A percentile compares a stretch with the other conserved stretches of the same genome.
Conservation (phyloP, 2,329 filamentous ascomycete species). For the Xylaria sp. region DNA sequence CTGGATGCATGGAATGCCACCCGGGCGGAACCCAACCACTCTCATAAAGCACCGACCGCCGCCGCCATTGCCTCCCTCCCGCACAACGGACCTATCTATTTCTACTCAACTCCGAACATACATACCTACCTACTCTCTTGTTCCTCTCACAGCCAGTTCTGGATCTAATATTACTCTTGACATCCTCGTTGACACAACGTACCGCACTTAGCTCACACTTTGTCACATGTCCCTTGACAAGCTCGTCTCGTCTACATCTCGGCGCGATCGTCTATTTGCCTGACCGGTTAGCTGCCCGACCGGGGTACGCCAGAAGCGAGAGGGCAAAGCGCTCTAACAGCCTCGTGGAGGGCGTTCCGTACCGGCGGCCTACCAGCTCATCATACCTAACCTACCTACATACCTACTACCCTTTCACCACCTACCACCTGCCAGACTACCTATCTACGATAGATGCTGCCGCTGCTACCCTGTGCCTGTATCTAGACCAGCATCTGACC, state of each 20-base stretch:
- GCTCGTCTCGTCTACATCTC: not conserved
- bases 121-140: not conserved
- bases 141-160: not conserved
- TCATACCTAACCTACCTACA: not conserved
- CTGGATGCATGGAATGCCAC: constrained; percentile 13
- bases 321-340: constrained; percentile 21
- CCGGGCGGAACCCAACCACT: constrained; percentile 23
- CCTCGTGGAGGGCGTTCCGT: constrained; percentile 27
- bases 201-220: not conserved
- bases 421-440: not conserved
- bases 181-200: not conserved
- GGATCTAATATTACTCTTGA: not conserved
- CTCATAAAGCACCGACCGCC: constrained; percentile 22
- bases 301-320: constrained; percentile 20
- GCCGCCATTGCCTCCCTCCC: constrained; percentile 23
- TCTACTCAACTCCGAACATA: constrained; percentile 3
- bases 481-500: not conserved
- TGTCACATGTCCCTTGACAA: not conserved
- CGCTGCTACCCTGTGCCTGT: constrained; percentile 5
- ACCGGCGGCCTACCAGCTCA: not conserved
- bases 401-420: constrained; percentile 4
- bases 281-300: constrained; percentile 25
- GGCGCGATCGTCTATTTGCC: constrained; percentile 11
- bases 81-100: constrained; percentile 18
- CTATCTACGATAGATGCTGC: not conserved